Evolutionary conservation across 2,329 filamentous ascomycete species (phyloP).

Genomic region (Calonectria crousiana): DNA sequence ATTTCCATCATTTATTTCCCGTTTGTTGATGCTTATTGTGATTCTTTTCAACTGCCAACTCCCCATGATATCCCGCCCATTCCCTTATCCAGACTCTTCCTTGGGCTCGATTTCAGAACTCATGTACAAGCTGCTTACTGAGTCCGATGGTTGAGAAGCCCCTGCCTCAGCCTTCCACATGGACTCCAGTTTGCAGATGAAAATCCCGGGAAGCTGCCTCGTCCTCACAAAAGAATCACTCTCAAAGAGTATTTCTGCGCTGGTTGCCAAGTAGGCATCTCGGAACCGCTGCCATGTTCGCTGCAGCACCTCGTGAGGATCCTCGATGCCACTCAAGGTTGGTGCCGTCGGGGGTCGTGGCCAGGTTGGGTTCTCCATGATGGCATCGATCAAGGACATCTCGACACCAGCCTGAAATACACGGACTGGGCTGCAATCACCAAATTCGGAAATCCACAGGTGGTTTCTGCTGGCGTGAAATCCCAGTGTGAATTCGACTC

Average conservation of each 20-base stretch:
- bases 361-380: conserved; percentile 29
- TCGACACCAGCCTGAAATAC: neutral
- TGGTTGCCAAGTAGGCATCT: neutral
- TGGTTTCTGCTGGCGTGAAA: neutral
- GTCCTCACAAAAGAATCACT: neutral
- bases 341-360: conserved; percentile 23
- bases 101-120: neutral
- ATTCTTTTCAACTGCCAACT: neutral
- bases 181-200: conserved; percentile 17
- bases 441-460: conserved; percentile 43
- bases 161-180: conserved; percentile 10
- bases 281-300: neutral
- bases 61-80: neutral
- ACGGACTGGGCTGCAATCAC: conserved; percentile 27
- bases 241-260: neutral
- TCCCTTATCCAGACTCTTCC: neutral
- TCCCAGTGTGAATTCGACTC: conserved; percentile 39
- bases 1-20: neutral
- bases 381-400: neutral
- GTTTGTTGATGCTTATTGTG: neutral
- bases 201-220: neutral
- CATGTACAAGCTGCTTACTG: neutral
- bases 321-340: neutral
- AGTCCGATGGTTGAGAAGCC: neutral
- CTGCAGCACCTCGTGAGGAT: neutral